Base-by-base conservation (phyloP, 495 filamentous ascomycete genomes). In the Trichoderma reesei region DNA sequence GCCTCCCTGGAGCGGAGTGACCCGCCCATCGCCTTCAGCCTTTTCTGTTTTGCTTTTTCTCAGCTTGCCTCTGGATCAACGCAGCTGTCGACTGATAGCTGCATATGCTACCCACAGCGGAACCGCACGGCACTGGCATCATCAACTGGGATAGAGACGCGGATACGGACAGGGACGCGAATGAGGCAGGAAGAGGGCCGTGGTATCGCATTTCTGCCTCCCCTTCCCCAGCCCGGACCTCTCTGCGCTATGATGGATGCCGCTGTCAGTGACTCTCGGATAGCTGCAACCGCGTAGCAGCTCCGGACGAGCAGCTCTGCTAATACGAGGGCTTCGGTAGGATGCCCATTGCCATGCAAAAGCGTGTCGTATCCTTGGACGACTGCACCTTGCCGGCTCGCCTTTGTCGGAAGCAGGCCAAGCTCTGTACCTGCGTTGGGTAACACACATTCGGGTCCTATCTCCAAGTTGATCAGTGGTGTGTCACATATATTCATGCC, bases 31-130 rank as follows among this genome's bases (percentile, higher is more conserved):
- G 44, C 16, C 18, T 5, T 18, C n/a, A 18, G 14, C n/a, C 3
- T 48, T n/a, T 18, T 48, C n/a, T 14, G 14, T 18, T 56, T n/a
- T n/a, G 26, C 20, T 3, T 56, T 31, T 31, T 56, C 7, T 33
- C 7, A 56, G 20, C 20, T 34, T 33, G 20, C 14, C 48, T 56
- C 7, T 56, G 48, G 20, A 3, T 14, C 8, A 34, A 10, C 9
- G 11, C 48, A 11, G 48, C 20, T 8, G 48, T 56, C 20, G 33
- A 34, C n/a, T 13, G 26, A 7, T 34, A 56, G n/a, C 5, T 11
- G 48, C 48, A 56, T 56, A 48, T 48, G 44, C 44, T 48, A 48
- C 44, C 48, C 26, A 31, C 48, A 33, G 48, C n/a, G 48, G 48
- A 56, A 26, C 2, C 4, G 18, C n/a, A 56, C 20, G 20, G 48